Evolutionary conservation across 306 rosid genomes (phyloP), one percentile per base, ranked within the genome.

Genomic region (Cyclanthera cordifolia): DNA sequence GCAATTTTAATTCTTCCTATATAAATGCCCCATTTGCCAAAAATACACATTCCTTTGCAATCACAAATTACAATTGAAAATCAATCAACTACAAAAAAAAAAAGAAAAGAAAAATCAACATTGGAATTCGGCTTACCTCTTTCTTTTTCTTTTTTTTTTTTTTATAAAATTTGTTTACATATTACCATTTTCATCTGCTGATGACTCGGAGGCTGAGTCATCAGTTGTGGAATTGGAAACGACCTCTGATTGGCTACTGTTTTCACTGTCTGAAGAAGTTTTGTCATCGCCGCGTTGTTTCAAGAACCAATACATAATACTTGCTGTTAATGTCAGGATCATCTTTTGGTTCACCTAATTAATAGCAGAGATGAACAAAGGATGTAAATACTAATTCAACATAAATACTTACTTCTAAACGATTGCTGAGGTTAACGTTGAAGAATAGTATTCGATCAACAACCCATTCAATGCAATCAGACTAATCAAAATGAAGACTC

Each of bases 271-370:
- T 24, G 96, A 87, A 69, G 85, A 74, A 6, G 81, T 57, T 74
- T 85, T 80, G 53, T 88, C 99, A 63, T 84, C 96, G 19, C 70
- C 69, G 1, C 95, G 95, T 69, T 84, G 88, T 69, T 88, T 88
- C 75, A 93, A 76, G 81, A 80, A 87, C 97, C 99, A 93, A 56
- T 82, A 90, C 99, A 93, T 93, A 41, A 93, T 83, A 73, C 97
- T 93, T 25, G 99, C 99, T 32, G 96, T 87, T 68, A 93, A 82
- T 0, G 99, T 93, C 28, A 93, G 99, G 80, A 93, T 88, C 99
- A 93, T 93, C 85, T 93, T 93, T 84, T 87, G 96, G 71, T 93
- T 93, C 80, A 93, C 99, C 99, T 92, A 80, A 65, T 37, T 0
- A 2, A 28, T 15, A 17, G 0, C 6, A 57, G n/a, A 30, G 3